Evolutionary conservation across 805 yeast species (phyloP).

Genomic region (Cyberlindnera euphorbiiphila): DNA sequence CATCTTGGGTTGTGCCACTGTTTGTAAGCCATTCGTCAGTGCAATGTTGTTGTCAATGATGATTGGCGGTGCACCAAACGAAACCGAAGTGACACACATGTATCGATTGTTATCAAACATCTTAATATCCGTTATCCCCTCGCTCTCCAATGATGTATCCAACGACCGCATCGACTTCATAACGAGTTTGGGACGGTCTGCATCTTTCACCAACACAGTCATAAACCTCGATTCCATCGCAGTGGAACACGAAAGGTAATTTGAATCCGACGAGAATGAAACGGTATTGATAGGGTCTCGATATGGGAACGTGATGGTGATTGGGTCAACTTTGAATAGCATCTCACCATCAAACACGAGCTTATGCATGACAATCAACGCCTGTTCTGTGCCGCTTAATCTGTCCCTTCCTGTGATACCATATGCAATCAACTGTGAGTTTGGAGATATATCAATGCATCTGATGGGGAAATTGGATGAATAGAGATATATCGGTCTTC

Average conservation of each 20-base stretch:
- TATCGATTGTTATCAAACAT: slow-evolving; percentile 65
- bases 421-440: slow-evolving; percentile 64
- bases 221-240: slow-evolving; percentile 73
- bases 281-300: slow-evolving; percentile 77
- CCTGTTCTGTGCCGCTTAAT: slow-evolving; percentile 65
- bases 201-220: slow-evolving; percentile 62
- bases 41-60: slow-evolving; percentile 62
- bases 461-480: slow-evolving; percentile 71
- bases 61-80: slow-evolving; percentile 64
- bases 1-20: slow-evolving; percentile 57
- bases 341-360: slow-evolving; percentile 16
- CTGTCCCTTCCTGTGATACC: slow-evolving; percentile 82
- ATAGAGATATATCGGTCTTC: slow-evolving; percentile 65
- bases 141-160: slow-evolving; percentile 70
- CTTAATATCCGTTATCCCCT: slow-evolving; percentile 80
- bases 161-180: slow-evolving; percentile 64
- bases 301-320: slow-evolving; percentile 78
- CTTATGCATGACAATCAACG: slow-evolving; percentile 63
- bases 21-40: slow-evolving; percentile 33
- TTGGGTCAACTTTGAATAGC: slow-evolving; percentile 45
- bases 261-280: slow-evolving; percentile 67
- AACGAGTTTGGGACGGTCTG: slow-evolving; percentile 59
- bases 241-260: slow-evolving; percentile 65
- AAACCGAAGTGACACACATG: slow-evolving; percentile 55
- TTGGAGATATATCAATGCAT: slow-evolving; percentile 67